Conservation (phyloP, 805 yeast species). For the Millerozyma miso region DNA sequence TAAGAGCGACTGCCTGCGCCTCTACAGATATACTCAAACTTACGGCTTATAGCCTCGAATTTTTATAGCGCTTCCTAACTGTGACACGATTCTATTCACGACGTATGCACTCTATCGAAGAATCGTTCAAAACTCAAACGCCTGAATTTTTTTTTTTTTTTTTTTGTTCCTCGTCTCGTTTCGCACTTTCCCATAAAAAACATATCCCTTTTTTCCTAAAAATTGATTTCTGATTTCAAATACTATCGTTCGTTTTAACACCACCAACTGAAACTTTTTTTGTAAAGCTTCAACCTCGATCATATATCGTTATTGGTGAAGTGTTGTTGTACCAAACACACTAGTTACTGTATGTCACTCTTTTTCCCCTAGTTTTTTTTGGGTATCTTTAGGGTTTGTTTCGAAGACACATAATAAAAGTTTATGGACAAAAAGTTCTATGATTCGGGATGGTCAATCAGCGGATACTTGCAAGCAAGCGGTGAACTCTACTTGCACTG, state of each 20-base stretch:
- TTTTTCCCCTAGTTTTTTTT: neutral
- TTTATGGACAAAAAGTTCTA: too few relatives aligned
- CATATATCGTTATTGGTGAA: neutral
- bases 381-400: neutral
- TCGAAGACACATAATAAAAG: neutral
- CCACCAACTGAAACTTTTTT: neutral
- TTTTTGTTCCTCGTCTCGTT: conserved; percentile 1
- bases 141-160: neutral
- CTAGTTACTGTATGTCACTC: neutral
- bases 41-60: neutral
- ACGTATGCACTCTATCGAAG: neutral
- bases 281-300: neutral
- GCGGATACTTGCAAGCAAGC: too few relatives aligned
- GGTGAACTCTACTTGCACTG: too few relatives aligned
- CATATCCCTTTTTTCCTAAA: neutral
- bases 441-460: too few relatives aligned
- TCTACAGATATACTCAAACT: neutral
- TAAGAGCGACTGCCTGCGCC: too few relatives aligned
- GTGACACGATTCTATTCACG: neutral
- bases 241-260: conserved; percentile 1
- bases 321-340: neutral
- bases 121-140: conserved; percentile 1
- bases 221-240: neutral
- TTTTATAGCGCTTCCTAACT: neutral
- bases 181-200: neutral